phyloP scores from a whole-genome alignment of 352 stramenopile species.

The Phytophthora sp. region DNA sequence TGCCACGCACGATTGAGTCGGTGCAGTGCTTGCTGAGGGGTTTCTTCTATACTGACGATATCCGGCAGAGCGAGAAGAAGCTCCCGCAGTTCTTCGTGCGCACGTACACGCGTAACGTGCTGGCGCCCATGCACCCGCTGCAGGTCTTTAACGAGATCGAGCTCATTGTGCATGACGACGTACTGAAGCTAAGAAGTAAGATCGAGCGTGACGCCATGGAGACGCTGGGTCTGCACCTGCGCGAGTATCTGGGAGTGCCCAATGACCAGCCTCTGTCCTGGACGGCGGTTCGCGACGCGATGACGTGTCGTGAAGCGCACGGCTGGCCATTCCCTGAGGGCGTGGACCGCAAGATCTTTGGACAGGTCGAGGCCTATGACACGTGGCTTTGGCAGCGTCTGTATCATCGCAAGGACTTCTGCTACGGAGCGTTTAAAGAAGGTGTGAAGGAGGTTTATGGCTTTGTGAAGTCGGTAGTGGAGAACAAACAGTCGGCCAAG shows the following conservation, averaged over 20 bases:
- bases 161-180: constrained; percentile 62
- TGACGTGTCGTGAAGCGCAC: constrained; percentile 73
- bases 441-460: constrained; percentile 66
- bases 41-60: constrained; percentile 55
- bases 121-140: constrained; percentile 64
- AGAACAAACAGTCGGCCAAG: constrained; percentile 43
- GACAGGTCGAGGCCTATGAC: constrained; percentile 68
- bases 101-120: constrained; percentile 69
- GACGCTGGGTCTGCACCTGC: constrained; percentile 45
- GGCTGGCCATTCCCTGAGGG: constrained; percentile 68
- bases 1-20: constrained; percentile 78
- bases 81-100: constrained; percentile 58
- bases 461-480: constrained; percentile 56
- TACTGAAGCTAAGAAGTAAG: constrained; percentile 36
- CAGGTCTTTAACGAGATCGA: constrained; percentile 81
- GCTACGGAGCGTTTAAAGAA: constrained; percentile 64
- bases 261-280: constrained; percentile 61
- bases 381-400: constrained; percentile 84
- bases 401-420: constrained; percentile 69
- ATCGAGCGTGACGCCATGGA: constrained; percentile 42
- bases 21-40: constrained; percentile 76
- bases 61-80: neutral
- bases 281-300: constrained; percentile 71
- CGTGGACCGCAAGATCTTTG: constrained; percentile 65
- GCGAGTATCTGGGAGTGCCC: constrained; percentile 52